Percentiles rank a stretch among this genome's conserved stretches.
Conservation (phyloP, 2,329 filamentous ascomycete genomes). For the Lithohypha guttulata region DNA sequence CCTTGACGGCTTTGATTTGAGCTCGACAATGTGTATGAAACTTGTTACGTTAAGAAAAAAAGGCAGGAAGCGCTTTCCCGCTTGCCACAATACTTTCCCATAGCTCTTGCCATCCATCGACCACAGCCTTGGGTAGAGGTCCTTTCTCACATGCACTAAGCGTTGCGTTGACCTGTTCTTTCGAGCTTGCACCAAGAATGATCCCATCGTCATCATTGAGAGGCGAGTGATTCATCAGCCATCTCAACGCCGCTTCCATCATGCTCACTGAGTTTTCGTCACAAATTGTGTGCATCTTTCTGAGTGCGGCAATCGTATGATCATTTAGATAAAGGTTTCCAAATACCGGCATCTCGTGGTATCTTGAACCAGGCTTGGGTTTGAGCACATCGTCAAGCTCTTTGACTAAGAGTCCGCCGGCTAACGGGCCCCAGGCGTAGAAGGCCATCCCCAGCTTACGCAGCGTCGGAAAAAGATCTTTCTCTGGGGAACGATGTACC, state of each 20-base stretch:
- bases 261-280: conserved; percentile 18
- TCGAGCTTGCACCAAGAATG: conserved; percentile 27
- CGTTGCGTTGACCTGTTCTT: conserved; percentile 24
- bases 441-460: conserved; percentile 24
- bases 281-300: conserved; percentile 22
- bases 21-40: no score
- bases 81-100: conserved; percentile 17
- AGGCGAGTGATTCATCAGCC: conserved; percentile 26
- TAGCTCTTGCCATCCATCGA: conserved; percentile 17
- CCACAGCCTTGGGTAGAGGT: conserved; percentile 21
- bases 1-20: no score
- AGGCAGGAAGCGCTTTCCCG: neutral
- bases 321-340: conserved; percentile 23
- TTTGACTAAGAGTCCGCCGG: conserved; percentile 27
- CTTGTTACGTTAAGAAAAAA: no score
- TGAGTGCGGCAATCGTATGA: conserved; percentile 24
- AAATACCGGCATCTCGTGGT: conserved; percentile 22
- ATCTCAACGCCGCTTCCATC: conserved; percentile 27
- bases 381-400: conserved; percentile 22
- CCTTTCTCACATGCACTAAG: conserved; percentile 24
- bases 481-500: conserved; percentile 27
- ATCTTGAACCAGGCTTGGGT: conserved; percentile 24
- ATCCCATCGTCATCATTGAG: conserved; percentile 24
- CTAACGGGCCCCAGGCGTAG: conserved; percentile 22
- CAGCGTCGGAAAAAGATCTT: conserved; percentile 27